Evolutionary conservation across 768 basidiomycete species (phyloP), one percentile per base, ranked within the genome.

Genomic region (Scleroderma citrinum): DNA sequence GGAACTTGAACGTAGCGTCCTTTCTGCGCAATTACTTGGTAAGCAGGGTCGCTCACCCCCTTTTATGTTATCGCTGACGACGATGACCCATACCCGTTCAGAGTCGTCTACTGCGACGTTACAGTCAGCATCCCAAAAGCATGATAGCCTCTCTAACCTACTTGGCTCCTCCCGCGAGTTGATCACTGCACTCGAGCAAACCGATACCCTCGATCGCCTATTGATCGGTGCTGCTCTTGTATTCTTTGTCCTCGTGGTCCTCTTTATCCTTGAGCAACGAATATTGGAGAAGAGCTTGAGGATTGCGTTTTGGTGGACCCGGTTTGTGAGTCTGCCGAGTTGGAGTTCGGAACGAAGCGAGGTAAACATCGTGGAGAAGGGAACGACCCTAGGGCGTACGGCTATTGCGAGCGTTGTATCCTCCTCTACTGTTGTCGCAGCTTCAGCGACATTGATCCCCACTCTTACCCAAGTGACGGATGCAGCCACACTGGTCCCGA

Each of bases 171-270:
- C 93, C 2, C 87, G 87, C 58, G 77, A 85, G 23, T 80, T 99
- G 53, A 82, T 98, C 55, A 88, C 85, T 13, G 81, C 85, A 0
- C 82, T 99, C 42, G 90, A 96, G 68, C 85, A 85, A 51, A 80
- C 92, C 14, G 94, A 98, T 72, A 85, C 88, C 82, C 72, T 94
- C 17, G 96, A 99, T 71, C 85, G 94, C 6, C 64, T 96, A 24
- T 71, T 98, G 53, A 85, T 99, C 57, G 69, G 92, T 47, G 74
- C 82, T 2, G 89, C 81, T 0, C 80, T 98, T 31, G 62, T 74
- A 11, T 89, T 97, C 66, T 99, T 99, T 71, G 53, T 83, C 50
- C 78, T 93, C 16, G 85, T 89, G 26, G 82, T 92, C 7, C 75
- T 85, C 21, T 94, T 89, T 58, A 86, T 99, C 56, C 59, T 98